A percentile compares a stretch with the other conserved stretches of the same genome.
Evolutionary conservation across 805 yeast genomes (phyloP).

Genomic region (Clavispora carvajalis): DNA sequence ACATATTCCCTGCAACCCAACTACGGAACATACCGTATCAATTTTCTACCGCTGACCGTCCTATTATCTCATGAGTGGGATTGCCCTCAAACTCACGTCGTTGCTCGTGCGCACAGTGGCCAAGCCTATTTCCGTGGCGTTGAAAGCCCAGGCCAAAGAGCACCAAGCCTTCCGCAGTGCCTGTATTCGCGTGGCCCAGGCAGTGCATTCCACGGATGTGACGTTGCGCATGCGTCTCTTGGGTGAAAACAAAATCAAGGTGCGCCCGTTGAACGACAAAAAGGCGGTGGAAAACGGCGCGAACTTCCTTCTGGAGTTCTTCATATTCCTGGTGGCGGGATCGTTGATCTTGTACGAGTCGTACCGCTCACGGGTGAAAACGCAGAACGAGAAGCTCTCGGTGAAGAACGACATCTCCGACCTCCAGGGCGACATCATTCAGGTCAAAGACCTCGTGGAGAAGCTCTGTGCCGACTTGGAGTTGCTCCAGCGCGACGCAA

Average conservation of each 20-base stretch:
- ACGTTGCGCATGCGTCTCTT: slow-evolving; percentile 54
- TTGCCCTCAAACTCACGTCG: slow-evolving; percentile 69
- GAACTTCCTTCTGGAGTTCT: slow-evolving; percentile 67
- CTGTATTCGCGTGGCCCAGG: slow-evolving; percentile 71
- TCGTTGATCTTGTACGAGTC: slow-evolving; percentile 68
- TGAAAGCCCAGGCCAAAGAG: slow-evolving; percentile 71
- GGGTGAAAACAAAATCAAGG: slow-evolving; percentile 48
- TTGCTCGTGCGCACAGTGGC: slow-evolving; percentile 70
- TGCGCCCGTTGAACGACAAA: slow-evolving; percentile 76
- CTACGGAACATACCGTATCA: no score
- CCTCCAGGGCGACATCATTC: slow-evolving; percentile 65
- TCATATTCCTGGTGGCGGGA: slow-evolving; percentile 79
- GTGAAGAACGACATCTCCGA: slow-evolving; percentile 69
- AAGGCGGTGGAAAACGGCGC: slow-evolving; percentile 84
- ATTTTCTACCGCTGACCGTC: background rate
- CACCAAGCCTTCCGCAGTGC: slow-evolving; percentile 56
- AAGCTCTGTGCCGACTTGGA: slow-evolving; percentile 11
- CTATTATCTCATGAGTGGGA: slow-evolving; percentile 54
- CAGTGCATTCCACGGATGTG: slow-evolving; percentile 61
- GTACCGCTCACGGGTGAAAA: slow-evolving; percentile 61
- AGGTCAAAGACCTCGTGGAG: slow-evolving; percentile 32
- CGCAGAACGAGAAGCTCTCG: slow-evolving; percentile 52
- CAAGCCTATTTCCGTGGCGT: slow-evolving; percentile 67
- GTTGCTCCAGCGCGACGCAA: background rate
- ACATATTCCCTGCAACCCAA: no score